Evolutionary conservation across 495 filamentous ascomycete species (phyloP).

Genomic region (Aspergillus asperescens): DNA sequence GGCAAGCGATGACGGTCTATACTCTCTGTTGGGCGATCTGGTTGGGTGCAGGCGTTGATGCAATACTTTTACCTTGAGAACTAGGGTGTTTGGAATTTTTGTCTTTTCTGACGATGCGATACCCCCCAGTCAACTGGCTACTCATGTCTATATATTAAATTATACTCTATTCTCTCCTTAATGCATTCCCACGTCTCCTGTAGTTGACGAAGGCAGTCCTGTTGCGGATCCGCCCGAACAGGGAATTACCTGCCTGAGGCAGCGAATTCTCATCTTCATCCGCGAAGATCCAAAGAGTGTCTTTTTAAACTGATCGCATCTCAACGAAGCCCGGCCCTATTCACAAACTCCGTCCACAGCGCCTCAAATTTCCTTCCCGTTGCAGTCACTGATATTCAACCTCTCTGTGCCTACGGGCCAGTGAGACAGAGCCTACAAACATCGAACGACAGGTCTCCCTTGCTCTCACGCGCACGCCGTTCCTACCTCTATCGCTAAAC

Average conservation of each 20-base stretch:
- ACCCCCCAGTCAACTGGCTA: constrained; percentile 6
- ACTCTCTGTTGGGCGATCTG: constrained; percentile 2
- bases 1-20: constrained; percentile 9
- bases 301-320: neutral
- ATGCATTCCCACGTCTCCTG: no score
- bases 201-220: no score
- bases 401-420: constrained; percentile 21
- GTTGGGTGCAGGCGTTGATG: constrained; percentile 10
- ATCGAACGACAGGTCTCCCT: neutral
- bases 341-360: neutral
- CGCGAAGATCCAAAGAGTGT: neutral
- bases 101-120: constrained; percentile 3
- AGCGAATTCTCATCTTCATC: constrained; percentile 2
- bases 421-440: constrained; percentile 7
- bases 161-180: neutral
- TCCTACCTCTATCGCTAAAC: neutral
- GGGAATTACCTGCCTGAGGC: constrained; percentile 17
- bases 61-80: neutral
- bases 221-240: neutral
- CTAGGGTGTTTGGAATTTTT: constrained; percentile 1
- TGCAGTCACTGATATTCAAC: neutral
- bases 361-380: neutral
- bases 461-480: neutral
- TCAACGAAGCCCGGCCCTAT: neutral
- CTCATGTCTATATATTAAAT: constrained; percentile 2